Conservation (phyloP, 1,284 basidiomycete species). For the Microbotryum scabiosae region DNA sequence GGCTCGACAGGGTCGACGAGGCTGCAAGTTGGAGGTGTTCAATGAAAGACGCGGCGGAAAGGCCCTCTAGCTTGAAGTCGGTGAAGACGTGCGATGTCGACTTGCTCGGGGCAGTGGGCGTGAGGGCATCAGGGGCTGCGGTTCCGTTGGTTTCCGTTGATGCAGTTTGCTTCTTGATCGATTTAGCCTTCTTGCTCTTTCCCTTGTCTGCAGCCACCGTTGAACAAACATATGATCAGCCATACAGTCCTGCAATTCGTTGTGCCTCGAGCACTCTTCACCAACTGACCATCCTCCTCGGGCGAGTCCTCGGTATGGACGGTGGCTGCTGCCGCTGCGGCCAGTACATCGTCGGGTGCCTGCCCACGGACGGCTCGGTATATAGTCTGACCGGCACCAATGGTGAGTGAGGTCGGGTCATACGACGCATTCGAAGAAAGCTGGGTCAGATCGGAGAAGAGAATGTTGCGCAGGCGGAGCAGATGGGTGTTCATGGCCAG, state of each 20-base stretch:
- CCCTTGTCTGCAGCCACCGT: slow-evolving; percentile 16
- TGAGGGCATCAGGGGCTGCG: background rate
- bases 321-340: background rate
- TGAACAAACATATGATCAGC: background rate
- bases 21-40: slow-evolving; percentile 9
- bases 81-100: slow-evolving; percentile 18
- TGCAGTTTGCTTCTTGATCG: slow-evolving; percentile 6
- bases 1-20: slow-evolving; percentile 12
- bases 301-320: background rate
- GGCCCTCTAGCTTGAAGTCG: slow-evolving; percentile 10
- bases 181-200: slow-evolving; percentile 23
- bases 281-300: slow-evolving; percentile 10
- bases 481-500: slow-evolving; percentile 30
- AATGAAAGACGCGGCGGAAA: slow-evolving; percentile 8
- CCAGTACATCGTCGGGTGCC: background rate
- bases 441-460: slow-evolving; percentile 27
- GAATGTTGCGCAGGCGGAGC: slow-evolving; percentile 31
- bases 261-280: background rate
- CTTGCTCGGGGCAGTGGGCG: background rate
- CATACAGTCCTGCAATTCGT: background rate
- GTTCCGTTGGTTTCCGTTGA: background rate
- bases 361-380: slow-evolving; percentile 24
- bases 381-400: slow-evolving; percentile 25
- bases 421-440: slow-evolving; percentile 23
- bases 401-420: slow-evolving; percentile 30